These are phyloP conservation scores for Mycena rosella DNA, from an alignment of 768 basidiomycete species.

Conservation along the genomic window DNA sequence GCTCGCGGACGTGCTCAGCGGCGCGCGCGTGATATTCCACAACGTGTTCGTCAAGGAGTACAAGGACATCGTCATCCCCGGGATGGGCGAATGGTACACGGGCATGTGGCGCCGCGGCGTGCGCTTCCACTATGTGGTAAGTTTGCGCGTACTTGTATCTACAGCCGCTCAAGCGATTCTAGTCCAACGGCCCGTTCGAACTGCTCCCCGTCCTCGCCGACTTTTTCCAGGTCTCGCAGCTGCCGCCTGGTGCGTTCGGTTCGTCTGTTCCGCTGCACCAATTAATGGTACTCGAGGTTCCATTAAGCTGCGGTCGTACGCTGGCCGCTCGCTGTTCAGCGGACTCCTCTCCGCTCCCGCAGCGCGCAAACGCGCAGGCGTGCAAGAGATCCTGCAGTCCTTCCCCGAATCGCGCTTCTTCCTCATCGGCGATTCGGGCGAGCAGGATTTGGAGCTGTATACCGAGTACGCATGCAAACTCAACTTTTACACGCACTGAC, in stretches of 20 bases:
- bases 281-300: conserved; percentile 63
- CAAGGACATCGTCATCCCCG: conserved; percentile 82
- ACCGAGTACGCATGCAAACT: conserved; percentile 59
- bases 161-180: conserved; percentile 3
- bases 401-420: conserved; percentile 85
- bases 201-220: conserved; percentile 82
- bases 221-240: conserved; percentile 77
- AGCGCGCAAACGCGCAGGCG: conserved; percentile 82
- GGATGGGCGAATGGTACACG: conserved; percentile 85
- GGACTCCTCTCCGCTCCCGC: conserved; percentile 88
- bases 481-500: not conserved
- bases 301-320: conserved; percentile 86
- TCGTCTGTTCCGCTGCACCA: not conserved
- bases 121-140: conserved; percentile 89
- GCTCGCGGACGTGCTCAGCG: conserved; percentile 78
- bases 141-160: conserved; percentile 45
- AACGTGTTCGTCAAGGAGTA: conserved; percentile 94
- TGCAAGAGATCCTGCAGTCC: conserved; percentile 81
- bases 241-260: conserved; percentile 68
- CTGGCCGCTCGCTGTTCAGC: conserved; percentile 84
- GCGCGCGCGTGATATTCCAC: conserved; percentile 85
- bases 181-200: conserved; percentile 93
- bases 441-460: conserved; percentile 96
- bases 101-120: conserved; percentile 78
- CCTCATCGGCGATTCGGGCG: conserved; percentile 92